These are phyloP conservation scores for Lepiota brunneoincarnata DNA, from an alignment of 768 basidiomycete species.

Conservation along the genomic window DNA sequence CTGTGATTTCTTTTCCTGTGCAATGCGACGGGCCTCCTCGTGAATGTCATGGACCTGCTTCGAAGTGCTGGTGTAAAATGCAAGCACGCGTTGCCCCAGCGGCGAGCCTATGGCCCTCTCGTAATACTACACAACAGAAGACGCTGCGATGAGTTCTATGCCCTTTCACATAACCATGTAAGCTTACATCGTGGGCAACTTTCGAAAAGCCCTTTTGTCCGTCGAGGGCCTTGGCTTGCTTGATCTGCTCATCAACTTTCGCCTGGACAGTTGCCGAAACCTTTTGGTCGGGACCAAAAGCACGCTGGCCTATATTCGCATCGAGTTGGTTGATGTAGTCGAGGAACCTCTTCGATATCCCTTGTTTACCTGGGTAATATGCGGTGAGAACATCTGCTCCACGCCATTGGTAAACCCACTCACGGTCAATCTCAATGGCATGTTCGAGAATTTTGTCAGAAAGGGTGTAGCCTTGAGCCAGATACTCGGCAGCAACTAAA, in stretches of 20 bases:
- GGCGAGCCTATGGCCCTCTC: constrained; percentile 70
- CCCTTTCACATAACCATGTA: not conserved
- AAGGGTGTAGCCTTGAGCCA: constrained; percentile 85
- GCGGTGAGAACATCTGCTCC: not conserved
- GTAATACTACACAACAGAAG: constrained; percentile 60
- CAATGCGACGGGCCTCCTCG: constrained; percentile 86
- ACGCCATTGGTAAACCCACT: not conserved
- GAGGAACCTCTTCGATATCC: constrained; percentile 86
- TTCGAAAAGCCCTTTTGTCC: constrained; percentile 78
- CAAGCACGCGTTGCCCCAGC: constrained; percentile 68
- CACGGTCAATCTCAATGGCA: constrained; percentile 80
- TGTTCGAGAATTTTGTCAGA: constrained; percentile 75
- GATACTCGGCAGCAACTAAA: constrained; percentile 87
- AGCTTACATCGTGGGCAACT: constrained; percentile 61
- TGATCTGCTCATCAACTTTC: constrained; percentile 58
- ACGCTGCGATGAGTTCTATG: not conserved
- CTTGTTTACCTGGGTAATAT: constrained; percentile 58
- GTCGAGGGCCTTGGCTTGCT: constrained; percentile 73
- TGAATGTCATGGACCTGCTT: constrained; percentile 93
- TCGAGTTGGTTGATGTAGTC: constrained; percentile 76
- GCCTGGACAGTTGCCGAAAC: constrained; percentile 70
- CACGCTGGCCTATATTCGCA: constrained; percentile 59
- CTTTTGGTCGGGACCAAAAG: constrained; percentile 81
- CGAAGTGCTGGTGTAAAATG: constrained; percentile 84
- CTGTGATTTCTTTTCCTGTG: constrained; percentile 50